Base-by-base conservation (phyloP, 2,329 filamentous ascomycete genomes). In the Cladophialophora yegresii region DNA sequence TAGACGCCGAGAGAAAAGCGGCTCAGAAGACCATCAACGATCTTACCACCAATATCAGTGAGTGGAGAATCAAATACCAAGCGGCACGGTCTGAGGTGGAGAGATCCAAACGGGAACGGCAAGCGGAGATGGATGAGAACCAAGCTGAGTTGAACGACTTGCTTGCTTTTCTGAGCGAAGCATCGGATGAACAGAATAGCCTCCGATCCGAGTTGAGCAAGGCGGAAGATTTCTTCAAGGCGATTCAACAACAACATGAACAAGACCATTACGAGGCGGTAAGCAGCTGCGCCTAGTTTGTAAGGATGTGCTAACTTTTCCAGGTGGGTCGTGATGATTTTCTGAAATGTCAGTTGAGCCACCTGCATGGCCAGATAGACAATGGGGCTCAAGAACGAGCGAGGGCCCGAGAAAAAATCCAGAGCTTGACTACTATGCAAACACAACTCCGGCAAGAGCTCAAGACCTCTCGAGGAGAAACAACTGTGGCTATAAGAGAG, bases 51-150 rank as follows among this genome's bases (percentile, higher is more conserved):
- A 28, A 26, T 7, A n/a, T 55, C 20, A 50, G 49, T 9, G n/a
- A 60, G 5, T 54, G 62, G 7, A 32, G 32, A 7, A 61, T 43
- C 22, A 66, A 64, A 26, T 63, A 45, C 43, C 56, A 66, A 32
- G 36, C 45, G 13, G 64, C 51, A 22, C 43, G 49, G n/a, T 54
- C 59, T 26, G 43, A 62, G 23, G 57, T 63, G 20, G 53, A 50
- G 22, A 58, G 49, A 57, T 56, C 49, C 61, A 58, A n/a, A 12
- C 26, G 33, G 16, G 51, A 54, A 4, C 28, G 23, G 28, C 16
- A 54, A 16, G 51, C 51, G 2, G 51, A 54, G 26, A 9, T 9
- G 16, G 43, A 53, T 13, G 59, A 63, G 33, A 20, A 9, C 16
- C 36, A 54, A 16, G 54, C 30, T 7, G 36, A 54, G 28, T 33